These are phyloP conservation scores for Aspergillus sp. DNA, from an alignment of 2,329 filamentous ascomycete genomes.

Conservation along the genomic window DNA sequence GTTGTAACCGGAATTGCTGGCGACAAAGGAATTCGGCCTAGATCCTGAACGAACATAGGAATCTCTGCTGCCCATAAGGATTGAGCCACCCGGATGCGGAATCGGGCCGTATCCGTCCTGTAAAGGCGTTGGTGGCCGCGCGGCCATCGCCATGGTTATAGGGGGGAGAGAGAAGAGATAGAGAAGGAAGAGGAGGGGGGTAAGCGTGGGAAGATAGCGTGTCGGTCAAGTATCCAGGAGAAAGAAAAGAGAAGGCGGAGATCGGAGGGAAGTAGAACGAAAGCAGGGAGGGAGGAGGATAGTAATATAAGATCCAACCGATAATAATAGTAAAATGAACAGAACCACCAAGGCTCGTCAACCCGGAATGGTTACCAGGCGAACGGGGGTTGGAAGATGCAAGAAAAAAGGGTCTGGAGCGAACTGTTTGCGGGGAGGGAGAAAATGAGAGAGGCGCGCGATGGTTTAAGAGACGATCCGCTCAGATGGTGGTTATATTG, in stretches of 20 bases:
- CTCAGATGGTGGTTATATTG: neutral
- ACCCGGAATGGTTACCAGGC: slow-evolving; percentile 25
- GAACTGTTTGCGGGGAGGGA: slow-evolving; percentile 24
- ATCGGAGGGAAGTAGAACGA: slow-evolving; percentile 4
- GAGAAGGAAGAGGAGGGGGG: slow-evolving; percentile 11
- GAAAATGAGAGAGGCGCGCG: neutral
- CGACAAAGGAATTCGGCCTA: slow-evolving; percentile 38
- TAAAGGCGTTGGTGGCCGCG: slow-evolving; percentile 34
- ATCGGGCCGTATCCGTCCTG: slow-evolving; percentile 33
- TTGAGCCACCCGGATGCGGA: slow-evolving; percentile 23
- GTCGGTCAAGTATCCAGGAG: neutral
- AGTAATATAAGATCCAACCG: slow-evolving; percentile 5
- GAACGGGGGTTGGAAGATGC: slow-evolving; percentile 13
- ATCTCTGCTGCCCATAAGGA: slow-evolving; percentile 20
- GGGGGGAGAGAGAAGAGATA: slow-evolving; percentile 7
- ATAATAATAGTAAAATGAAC: slow-evolving; percentile 6
- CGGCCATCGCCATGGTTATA: slow-evolving; percentile 32
- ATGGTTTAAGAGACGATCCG: neutral
- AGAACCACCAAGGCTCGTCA: slow-evolving; percentile 3
- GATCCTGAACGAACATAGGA: slow-evolving; percentile 32
- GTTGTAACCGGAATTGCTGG: slow-evolving; percentile 31
- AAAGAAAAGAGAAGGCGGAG: neutral
- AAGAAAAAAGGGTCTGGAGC: slow-evolving; percentile 14
- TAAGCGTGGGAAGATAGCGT: slow-evolving; percentile 2
- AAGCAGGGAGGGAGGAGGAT: slow-evolving; percentile 1